Evolutionary conservation across 306 rosid species (phyloP), one percentile per base, ranked within the genome.

Genomic region (Cucurbita moschata): DNA sequence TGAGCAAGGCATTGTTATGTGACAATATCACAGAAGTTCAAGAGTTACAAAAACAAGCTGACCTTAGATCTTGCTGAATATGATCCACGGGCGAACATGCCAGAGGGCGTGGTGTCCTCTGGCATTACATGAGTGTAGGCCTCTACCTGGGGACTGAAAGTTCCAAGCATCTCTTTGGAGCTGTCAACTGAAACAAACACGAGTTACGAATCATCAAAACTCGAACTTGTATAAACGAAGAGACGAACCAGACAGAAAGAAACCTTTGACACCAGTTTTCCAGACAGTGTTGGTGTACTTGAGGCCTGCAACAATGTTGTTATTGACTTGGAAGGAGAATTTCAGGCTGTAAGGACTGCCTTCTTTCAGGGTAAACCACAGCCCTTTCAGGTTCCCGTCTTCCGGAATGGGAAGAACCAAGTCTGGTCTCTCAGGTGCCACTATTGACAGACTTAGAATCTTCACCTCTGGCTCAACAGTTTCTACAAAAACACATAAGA

Each of bases 251-350:
- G 40, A 63, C 12, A 16, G 42, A 18, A 9, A 21, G 3, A 60
- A 62, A 84, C 87, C 87, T 78, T 81, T 84, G 60, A 84, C 50
- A 10, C 81, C 83, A 16, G 85, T 79, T 77, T 84, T 84, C 87
- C 87, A 84, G 43, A 84, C 87, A 56, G 85, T 81, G 80, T 84
- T 81, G 83, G 83, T 84, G 85, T 84, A 84, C 77, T 84, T 84
- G 79, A 84, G 87, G 70, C 87, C 87, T 35, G 85, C 77, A 19
- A 84, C 85, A 52, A 84, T 81, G 83, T 84, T 84, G 43, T 84
- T 84, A 67, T 65, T 73, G 65, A 84, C 87, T 49, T 66, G 72
- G 74, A 84, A 84, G 72, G 80, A 75, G 77, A 84, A 84, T 58
- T 81, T 81, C 60, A 81, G 77, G 79, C 61, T 79, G 55, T 81